Conservation (phyloP, 805 yeast species). For the Brettanomyces naardenensis region DNA sequence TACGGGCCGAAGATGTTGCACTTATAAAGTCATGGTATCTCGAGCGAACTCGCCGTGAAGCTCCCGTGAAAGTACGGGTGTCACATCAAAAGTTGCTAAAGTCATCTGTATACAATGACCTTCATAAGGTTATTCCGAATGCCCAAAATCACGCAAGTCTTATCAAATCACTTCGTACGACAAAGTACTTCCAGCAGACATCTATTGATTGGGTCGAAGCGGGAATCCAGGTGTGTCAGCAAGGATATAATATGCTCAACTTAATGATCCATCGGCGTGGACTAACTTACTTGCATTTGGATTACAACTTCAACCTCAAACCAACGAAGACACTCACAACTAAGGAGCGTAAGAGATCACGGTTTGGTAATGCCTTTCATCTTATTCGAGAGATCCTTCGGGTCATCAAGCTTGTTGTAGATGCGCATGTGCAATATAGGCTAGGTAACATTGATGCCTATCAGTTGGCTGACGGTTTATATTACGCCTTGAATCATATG, state of each 20-base stretch:
- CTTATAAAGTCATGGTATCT: conserved; percentile 76
- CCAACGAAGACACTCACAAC: conserved; percentile 96
- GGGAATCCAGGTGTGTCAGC: conserved; percentile 86
- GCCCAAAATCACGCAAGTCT: conserved; percentile 43
- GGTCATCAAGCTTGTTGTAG: conserved; percentile 79
- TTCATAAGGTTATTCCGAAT: conserved; percentile 40
- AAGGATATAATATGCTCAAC: conserved; percentile 91
- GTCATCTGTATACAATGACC: conserved; percentile 59
- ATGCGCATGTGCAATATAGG: conserved; percentile 86
- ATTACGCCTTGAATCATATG: conserved; percentile 83
- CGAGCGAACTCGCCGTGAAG: conserved; percentile 48
- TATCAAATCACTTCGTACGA: conserved; percentile 57
- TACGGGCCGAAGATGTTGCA: conserved; percentile 86
- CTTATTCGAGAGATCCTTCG: conserved; percentile 82
- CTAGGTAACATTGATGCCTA: conserved; percentile 87
- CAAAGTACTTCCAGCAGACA: conserved; percentile 88
- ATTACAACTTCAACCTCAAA: conserved; percentile 89
- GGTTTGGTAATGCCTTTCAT: conserved; percentile 96
- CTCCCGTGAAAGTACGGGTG: conserved; percentile 71
- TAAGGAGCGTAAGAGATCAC: conserved; percentile 88
- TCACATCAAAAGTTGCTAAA: conserved; percentile 90
- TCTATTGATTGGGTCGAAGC: conserved; percentile 98
- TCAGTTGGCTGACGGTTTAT: conserved; percentile 90
- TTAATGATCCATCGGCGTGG: conserved; percentile 86
- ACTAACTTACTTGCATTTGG: conserved; percentile 84